These are phyloP conservation scores for Colletotrichum musae DNA, from an alignment of 2,329 filamentous ascomycete species.

Conservation along the genomic window DNA sequence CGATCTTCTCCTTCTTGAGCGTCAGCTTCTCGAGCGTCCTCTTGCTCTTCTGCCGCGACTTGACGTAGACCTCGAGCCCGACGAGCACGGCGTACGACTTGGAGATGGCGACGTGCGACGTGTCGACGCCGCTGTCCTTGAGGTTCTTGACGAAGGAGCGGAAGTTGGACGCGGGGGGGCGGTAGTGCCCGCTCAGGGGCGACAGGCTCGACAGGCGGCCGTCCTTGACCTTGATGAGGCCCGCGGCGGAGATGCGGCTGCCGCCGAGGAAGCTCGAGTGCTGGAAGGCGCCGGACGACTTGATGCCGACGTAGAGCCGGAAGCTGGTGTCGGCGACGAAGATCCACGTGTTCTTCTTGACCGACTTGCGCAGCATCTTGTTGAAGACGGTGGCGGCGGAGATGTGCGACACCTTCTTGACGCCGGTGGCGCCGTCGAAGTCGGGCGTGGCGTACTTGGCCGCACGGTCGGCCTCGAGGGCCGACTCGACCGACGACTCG, in stretches of 20 bases:
- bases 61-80: slow-evolving; percentile 85
- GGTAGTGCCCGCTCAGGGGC: slow-evolving; percentile 84
- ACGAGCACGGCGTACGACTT: slow-evolving; percentile 87
- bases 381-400: slow-evolving; percentile 83
- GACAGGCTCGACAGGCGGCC: slow-evolving; percentile 82
- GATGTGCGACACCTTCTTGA: slow-evolving; percentile 71
- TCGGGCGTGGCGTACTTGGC: slow-evolving; percentile 77
- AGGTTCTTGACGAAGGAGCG: slow-evolving; percentile 83
- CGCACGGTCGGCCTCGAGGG: slow-evolving; percentile 71
- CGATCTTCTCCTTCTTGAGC: slow-evolving; percentile 70
- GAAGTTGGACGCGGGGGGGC: slow-evolving; percentile 87
- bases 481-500: slow-evolving; percentile 58
- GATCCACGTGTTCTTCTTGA: slow-evolving; percentile 93
- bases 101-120: slow-evolving; percentile 83
- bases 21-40: slow-evolving; percentile 63
- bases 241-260: slow-evolving; percentile 84
- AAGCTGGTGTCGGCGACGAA: slow-evolving; percentile 91
- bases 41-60: slow-evolving; percentile 77
- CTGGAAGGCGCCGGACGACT: slow-evolving; percentile 89
- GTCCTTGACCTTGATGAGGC: slow-evolving; percentile 86
- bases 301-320: slow-evolving; percentile 90
- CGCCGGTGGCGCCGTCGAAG: slow-evolving; percentile 72
- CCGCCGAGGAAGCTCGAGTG: slow-evolving; percentile 92
- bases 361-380: slow-evolving; percentile 82
- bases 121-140: slow-evolving; percentile 81